A percentile compares a stretch with the other conserved stretches of the same genome.
These are phyloP conservation scores for Cutaneotrichosporon cutaneum DNA, from an alignment of 1,284 basidiomycete genomes.

Conservation along the genomic window DNA sequence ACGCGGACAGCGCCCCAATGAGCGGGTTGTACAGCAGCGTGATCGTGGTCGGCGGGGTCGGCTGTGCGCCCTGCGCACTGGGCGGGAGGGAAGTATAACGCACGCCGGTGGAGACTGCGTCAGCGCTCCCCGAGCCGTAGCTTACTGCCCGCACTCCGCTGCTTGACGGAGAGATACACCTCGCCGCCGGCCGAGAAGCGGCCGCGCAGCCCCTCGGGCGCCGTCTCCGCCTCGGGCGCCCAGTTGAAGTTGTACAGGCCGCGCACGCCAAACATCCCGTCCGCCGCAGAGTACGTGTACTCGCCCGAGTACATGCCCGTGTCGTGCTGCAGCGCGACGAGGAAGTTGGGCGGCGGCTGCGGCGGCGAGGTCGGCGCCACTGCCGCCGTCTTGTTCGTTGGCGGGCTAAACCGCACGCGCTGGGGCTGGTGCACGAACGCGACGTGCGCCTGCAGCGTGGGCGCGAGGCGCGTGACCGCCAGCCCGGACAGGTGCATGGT, in stretches of 20 bases:
- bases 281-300: conserved; percentile 91
- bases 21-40: conserved; percentile 95
- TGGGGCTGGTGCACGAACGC: conserved; percentile 48
- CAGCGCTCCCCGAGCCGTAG: conserved; percentile 22
- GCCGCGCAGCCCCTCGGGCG: conserved; percentile 83
- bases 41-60: conserved; percentile 78
- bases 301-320: conserved; percentile 89
- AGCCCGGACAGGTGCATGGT: conserved; percentile 83
- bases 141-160: conserved; percentile 86
- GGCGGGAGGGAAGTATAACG: conserved; percentile 66
- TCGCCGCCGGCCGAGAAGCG: conserved; percentile 90
- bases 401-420: conserved; percentile 56
- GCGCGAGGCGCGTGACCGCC: conserved; percentile 71
- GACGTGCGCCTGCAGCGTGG: conserved; percentile 53
- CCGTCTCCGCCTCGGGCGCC: conserved; percentile 60
- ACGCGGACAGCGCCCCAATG: conserved; percentile 87
- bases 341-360: conserved; percentile 65
- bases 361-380: conserved; percentile 20
- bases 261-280: conserved; percentile 85
- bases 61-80: conserved; percentile 57
- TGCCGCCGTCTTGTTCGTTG: not conserved
- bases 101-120: conserved; percentile 82
- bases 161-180: conserved; percentile 87
- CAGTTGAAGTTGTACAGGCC: conserved; percentile 89
- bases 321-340: conserved; percentile 87